Evolutionary conservation across 2,329 filamentous ascomycete genomes (phyloP), one percentile per base, ranked within the genome.

Genomic region (Calonectria pauciramosa): DNA sequence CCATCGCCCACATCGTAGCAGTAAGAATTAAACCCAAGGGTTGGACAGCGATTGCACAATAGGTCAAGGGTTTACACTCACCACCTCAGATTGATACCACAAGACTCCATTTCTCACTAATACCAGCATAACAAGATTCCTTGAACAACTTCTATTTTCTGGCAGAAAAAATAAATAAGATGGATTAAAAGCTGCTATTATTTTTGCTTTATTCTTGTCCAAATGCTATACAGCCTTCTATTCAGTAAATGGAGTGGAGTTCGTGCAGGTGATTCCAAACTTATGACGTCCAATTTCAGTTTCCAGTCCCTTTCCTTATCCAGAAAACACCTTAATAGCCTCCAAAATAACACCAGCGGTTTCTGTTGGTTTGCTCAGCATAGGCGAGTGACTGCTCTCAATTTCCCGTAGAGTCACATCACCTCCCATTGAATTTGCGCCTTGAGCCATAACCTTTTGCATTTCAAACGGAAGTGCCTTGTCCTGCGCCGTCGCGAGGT

Each of bases 341-440:
- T 84, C 76, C 0, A 78, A 30, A 4, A 90, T 76, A 59, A 88
- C 80, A 3, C 75, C 76, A 1, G 80, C 85, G 1, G 86, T 86
- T 71, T 86, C 85, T 3, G 83, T 79, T 0, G 88, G 86, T 75
- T 79, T 81, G 78, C 88, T 90, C 77, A 90, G 72, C 80, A 90
- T 88, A 0, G 88, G 87, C 14, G 87, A 89, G 80, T 90, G 88
- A 26, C 88, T 86, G n/a, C 83, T 87, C 49, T 79, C 74, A 54
- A 90, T 72, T 81, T 89, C 86, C 6, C 85, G 76, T 32, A 85
- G 78, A 73, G 82, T 83, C 1, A 89, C 78, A 49, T 77, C 75
- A 0, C 75, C 84, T 0, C 86, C 86, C 77, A 84, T 80, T 10
- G 80, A 83, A 78, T 82, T 84, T 9, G 87, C 88, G 75, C 83